These are phyloP conservation scores for Hemileccinum rubropunctum DNA, from an alignment of 768 basidiomycete species.

Conservation along the genomic window DNA sequence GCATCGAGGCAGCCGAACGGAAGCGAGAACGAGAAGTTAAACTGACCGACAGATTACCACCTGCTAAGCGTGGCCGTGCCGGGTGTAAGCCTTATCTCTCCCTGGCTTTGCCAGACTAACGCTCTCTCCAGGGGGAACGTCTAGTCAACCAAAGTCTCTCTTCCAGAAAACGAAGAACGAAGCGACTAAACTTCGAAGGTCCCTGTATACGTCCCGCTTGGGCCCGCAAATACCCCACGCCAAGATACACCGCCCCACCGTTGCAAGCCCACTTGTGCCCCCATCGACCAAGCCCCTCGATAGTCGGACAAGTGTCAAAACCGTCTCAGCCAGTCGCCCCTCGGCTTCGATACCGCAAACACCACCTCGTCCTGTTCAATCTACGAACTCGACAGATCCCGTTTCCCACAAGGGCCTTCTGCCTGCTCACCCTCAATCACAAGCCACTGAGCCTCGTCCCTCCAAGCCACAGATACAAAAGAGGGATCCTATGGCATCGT, in stretches of 20 bases:
- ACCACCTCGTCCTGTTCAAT: constrained; percentile 32
- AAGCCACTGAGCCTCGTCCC: constrained; percentile 28
- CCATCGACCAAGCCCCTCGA: constrained; percentile 27
- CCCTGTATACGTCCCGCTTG: constrained; percentile 52
- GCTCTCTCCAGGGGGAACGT: constrained; percentile 35
- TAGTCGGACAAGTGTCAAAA: constrained; percentile 51
- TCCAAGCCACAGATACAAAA: constrained; percentile 43
- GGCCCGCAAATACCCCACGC: constrained; percentile 50
- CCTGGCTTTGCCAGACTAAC: constrained; percentile 10
- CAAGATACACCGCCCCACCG: constrained; percentile 40
- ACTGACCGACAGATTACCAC: constrained; percentile 66
- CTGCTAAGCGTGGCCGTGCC: constrained; percentile 58
- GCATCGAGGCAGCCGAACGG: constrained; percentile 67
- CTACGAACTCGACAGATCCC: constrained; percentile 9
- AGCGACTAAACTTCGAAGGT: constrained; percentile 64
- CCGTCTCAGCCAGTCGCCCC: constrained; percentile 42
- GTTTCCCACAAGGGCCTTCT: constrained; percentile 25
- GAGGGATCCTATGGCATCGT: constrained; percentile 58
- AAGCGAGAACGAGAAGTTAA: constrained; percentile 79
- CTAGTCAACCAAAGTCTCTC: constrained; percentile 58
- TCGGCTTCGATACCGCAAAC: constrained; percentile 11
- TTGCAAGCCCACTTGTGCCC: constrained; percentile 35
- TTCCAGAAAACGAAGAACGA: constrained; percentile 77
- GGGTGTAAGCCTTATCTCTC: constrained; percentile 43
- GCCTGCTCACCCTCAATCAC: constrained; percentile 16